Conservation (phyloP, 1,139 yeast genomes). For the Suhomyces panamericanus region DNA sequence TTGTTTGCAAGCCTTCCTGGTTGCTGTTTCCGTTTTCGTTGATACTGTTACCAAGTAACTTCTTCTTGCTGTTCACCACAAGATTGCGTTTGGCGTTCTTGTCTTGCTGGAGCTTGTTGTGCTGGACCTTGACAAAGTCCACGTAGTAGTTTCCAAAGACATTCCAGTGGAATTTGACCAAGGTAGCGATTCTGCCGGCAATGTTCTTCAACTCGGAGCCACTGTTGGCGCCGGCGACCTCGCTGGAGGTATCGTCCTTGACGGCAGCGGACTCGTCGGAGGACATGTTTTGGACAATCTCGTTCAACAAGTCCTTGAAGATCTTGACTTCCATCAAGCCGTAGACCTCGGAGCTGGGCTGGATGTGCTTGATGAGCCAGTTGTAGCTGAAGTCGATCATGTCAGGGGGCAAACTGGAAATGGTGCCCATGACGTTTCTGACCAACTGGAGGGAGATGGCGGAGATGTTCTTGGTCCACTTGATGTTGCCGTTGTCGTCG, state of each 20-base stretch:
- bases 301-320: constrained; percentile 50
- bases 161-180: constrained; percentile 70
- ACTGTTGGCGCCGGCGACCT: constrained; percentile 1
- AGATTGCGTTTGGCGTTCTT: constrained; percentile 17
- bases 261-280: constrained; percentile 5
- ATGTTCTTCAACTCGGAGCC: constrained; percentile 47
- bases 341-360: constrained; percentile 79
- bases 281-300: constrained; percentile 22
- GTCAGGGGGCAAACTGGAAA: constrained; percentile 32
- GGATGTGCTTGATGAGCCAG: constrained; percentile 85
- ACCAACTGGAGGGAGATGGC: constrained; percentile 73
- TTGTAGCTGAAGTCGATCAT: constrained; percentile 67
- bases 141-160: constrained; percentile 63
- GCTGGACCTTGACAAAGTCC: constrained; percentile 24
- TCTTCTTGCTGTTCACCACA: constrained; percentile 10
- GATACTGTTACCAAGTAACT: constrained; percentile 11
- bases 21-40: constrained; percentile 12
- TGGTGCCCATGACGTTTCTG: constrained; percentile 35
- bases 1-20: constrained; percentile 9
- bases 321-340: constrained; percentile 72
- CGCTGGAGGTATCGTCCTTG: constrained; percentile 1
- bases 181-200: constrained; percentile 53
- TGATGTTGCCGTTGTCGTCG: constrained; percentile 82
- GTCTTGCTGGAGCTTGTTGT: constrained; percentile 21
- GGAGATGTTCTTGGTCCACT: constrained; percentile 85